Percentiles rank a stretch among this genome's conserved stretches.
Conservation (phyloP, 2,329 filamentous ascomycete genomes). For the Cercospora sp. region DNA sequence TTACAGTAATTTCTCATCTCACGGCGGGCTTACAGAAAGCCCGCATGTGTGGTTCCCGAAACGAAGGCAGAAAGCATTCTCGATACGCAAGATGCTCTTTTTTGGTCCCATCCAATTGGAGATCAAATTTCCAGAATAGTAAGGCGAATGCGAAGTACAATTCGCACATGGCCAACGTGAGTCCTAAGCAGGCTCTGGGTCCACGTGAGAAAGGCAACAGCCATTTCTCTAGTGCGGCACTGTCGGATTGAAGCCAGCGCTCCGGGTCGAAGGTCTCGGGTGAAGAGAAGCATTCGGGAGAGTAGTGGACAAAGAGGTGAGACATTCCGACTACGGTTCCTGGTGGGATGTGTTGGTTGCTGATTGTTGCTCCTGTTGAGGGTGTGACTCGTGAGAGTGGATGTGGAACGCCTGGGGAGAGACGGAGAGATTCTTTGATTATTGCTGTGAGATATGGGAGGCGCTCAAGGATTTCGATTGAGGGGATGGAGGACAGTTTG, state of each 20-base stretch:
- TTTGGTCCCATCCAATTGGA: conserved; percentile 18
- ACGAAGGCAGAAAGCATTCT: conserved; percentile 25
- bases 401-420: conserved; percentile 48
- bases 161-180: conserved; percentile 22
- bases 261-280: conserved; percentile 50
- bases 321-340: conserved; percentile 49
- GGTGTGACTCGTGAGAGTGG: conserved; percentile 51
- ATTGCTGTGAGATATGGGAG: conserved; percentile 53
- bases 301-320: conserved; percentile 55
- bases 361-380: conserved; percentile 46
- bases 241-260: conserved; percentile 47
- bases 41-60: conserved; percentile 18
- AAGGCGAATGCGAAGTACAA: conserved; percentile 22
- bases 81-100: conserved; percentile 18
- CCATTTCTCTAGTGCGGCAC: conserved; percentile 19
- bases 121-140: conserved; percentile 21
- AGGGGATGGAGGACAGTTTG: neutral
- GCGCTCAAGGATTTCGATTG: conserved; percentile 20
- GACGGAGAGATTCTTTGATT: conserved; percentile 53
- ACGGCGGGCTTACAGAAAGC: conserved; percentile 17
- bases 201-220: conserved; percentile 23
- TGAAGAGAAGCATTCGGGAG: conserved; percentile 50
- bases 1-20: neutral
- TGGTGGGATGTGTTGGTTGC: conserved; percentile 49
- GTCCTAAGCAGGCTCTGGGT: conserved; percentile 20